These are phyloP conservation scores for Penicillium sumatraense DNA, from an alignment of 2,329 filamentous ascomycete species.

Conservation along the genomic window DNA sequence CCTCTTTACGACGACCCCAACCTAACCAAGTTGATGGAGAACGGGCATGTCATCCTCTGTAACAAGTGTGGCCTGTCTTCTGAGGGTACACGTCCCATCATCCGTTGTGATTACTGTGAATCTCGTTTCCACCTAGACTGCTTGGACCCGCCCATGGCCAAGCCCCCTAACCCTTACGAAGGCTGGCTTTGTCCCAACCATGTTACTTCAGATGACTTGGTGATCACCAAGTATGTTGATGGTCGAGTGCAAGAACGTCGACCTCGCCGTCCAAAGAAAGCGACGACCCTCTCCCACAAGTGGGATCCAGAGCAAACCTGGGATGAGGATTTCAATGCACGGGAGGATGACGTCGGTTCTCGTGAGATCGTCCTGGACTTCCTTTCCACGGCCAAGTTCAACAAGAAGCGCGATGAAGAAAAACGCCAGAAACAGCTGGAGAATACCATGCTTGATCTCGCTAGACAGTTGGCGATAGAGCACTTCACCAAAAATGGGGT, in stretches of 20 bases:
- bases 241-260: constrained; percentile 50
- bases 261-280: constrained; percentile 37
- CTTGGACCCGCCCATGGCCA: constrained; percentile 79
- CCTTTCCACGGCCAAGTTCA: constrained; percentile 18
- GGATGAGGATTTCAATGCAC: background rate
- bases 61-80: constrained; percentile 72
- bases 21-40: constrained; percentile 63
- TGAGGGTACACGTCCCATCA: constrained; percentile 69
- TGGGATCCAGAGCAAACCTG: constrained; percentile 1
- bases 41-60: constrained; percentile 78
- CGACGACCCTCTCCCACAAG: background rate
- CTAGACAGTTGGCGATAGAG: constrained; percentile 14
- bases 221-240: constrained; percentile 55
- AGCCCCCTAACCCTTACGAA: constrained; percentile 71
- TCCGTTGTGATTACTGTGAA: constrained; percentile 82
- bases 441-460: constrained; percentile 1
- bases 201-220: constrained; percentile 70
- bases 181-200: constrained; percentile 92
- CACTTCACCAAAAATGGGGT: constrained; percentile 5
- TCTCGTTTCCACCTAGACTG: constrained; percentile 93
- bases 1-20: constrained; percentile 35
- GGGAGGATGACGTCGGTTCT: background rate
- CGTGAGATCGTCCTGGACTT: constrained; percentile 25
- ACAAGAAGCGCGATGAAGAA: background rate
- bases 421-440: constrained; percentile 1